A percentile compares a stretch with the other conserved stretches of the same genome.
phyloP scores from a whole-genome alignment of 2,329 filamentous ascomycete species.

The Dendryphion nanum region DNA sequence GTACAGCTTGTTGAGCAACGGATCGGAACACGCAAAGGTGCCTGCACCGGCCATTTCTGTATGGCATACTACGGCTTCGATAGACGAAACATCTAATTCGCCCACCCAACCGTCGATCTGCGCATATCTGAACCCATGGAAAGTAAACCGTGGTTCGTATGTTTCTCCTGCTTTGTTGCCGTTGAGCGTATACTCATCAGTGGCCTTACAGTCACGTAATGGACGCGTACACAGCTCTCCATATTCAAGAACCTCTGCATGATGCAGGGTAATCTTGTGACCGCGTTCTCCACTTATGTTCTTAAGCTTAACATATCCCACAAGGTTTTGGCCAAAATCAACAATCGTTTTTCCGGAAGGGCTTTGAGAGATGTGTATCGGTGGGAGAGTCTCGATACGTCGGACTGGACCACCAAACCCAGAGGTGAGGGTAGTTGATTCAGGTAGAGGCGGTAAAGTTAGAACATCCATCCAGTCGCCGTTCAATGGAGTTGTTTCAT shows the following conservation, averaged over 20 bases:
- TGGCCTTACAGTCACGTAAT: slow-evolving; percentile 44
- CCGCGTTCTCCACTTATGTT: slow-evolving; percentile 34
- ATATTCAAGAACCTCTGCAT: slow-evolving; percentile 57
- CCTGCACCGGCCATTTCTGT: slow-evolving; percentile 54
- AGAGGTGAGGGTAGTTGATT: neutral
- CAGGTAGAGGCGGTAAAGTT: slow-evolving; percentile 39
- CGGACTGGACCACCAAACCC: slow-evolving; percentile 38
- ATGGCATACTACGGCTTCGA: slow-evolving; percentile 48
- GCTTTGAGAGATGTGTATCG: slow-evolving; percentile 28
- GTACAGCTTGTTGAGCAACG: slow-evolving; percentile 54
- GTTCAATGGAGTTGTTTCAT: slow-evolving; percentile 10
- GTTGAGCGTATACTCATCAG: neutral
- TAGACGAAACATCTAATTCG: neutral
- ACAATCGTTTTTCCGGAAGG: slow-evolving; percentile 50
- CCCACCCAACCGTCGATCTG: slow-evolving; percentile 48
- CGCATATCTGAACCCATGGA: slow-evolving; percentile 54
- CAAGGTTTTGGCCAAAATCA: slow-evolving; percentile 61
- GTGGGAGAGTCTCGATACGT: slow-evolving; percentile 27
- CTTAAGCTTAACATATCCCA: slow-evolving; percentile 49
- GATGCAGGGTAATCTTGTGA: slow-evolving; percentile 48
- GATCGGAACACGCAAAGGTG: slow-evolving; percentile 53
- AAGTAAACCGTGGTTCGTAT: slow-evolving; percentile 53
- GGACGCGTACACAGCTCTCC: slow-evolving; percentile 45
- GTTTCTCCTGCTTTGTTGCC: neutral
- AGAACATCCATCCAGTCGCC: neutral